Evolutionary conservation across 1,139 yeast genomes (phyloP), one percentile per base, ranked within the genome.

Genomic region (Pichia sp.): DNA sequence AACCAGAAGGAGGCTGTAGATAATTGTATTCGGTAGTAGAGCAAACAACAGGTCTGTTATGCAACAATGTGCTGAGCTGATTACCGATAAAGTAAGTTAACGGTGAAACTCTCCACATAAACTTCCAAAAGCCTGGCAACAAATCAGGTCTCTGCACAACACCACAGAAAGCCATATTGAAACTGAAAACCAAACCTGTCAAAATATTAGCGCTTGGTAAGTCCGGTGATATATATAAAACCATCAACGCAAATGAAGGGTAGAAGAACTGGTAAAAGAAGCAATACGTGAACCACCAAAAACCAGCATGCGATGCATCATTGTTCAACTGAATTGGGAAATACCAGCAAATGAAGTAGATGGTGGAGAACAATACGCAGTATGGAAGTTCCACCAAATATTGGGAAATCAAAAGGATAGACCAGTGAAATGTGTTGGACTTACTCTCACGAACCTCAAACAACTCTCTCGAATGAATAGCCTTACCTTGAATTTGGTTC

Each of bases 41-140:
- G 56, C 93, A 82, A 12, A 44, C 48, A 13, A 81, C 80, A 5
- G 62, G 55, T 30, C 77, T 68, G 10, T 68, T 66, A 40, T 78
- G 81, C 18, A 78, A 56, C 35, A 76, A 60, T 5, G 60, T 41
- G n/a, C 72, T 56, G 23, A 77, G 60, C 50, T 78, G 58, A 29
- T 76, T 77, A 34, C 73, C 74, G 41, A 79, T 66, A 48, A 75
- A 64, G 49, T 79, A 81, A 1, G 85, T 76, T 54, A 74, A 71
- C 16, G 91, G 88, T 7, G 82, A 73, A 2, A 70, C 68, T 49
- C 77, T 70, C 63, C 77, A 72, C 83, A 81, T 77, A 62, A 81
- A 84, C 20, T 38, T 41, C 79, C 79, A 80, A 58, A 82, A 79
- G 1, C 80, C 78, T 8, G 81, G 82, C 74, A 77, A 67, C 32